phyloP scores from a whole-genome alignment of 768 basidiomycete genomes.

The Pleurotus citrinopileatus region DNA sequence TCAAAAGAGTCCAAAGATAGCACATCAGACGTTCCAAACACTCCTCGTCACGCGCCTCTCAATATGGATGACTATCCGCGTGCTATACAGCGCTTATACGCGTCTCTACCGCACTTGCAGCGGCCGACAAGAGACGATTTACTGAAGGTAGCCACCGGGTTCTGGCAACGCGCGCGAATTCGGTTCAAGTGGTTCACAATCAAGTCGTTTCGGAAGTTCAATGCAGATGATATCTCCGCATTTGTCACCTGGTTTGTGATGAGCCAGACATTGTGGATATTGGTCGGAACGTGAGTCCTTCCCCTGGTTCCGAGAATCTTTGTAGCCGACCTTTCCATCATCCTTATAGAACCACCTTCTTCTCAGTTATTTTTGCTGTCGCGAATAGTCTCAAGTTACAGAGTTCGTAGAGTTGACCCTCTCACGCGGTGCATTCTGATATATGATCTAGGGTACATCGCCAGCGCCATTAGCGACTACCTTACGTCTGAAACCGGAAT shows the following conservation, averaged over 20 bases:
- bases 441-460: conserved; percentile 65
- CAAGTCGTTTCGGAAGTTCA: conserved; percentile 90
- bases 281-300: conserved; percentile 81
- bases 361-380: conserved; percentile 88
- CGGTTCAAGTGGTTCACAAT: conserved; percentile 99
- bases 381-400: conserved; percentile 85
- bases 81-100: conserved; percentile 78
- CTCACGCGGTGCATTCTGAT: background rate
- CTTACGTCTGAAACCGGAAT: conserved; percentile 92
- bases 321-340: background rate
- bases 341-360: conserved; percentile 81
- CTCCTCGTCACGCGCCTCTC: conserved; percentile 18
- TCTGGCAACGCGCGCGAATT: conserved; percentile 85
- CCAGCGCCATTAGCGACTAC: conserved; percentile 86
- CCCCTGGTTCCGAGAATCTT: background rate
- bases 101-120: conserved; percentile 72
- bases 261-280: conserved; percentile 94
- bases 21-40: background rate
- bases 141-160: conserved; percentile 80
- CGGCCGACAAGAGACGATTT: conserved; percentile 89
- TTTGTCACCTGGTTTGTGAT: conserved; percentile 95
- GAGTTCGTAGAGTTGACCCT: conserved; percentile 41
- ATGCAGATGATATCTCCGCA: conserved; percentile 95
- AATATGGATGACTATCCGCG: conserved; percentile 69
- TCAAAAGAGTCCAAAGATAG: background rate